Base-by-base conservation (phyloP, 345 rosid species). In the Draba incana region DNA sequence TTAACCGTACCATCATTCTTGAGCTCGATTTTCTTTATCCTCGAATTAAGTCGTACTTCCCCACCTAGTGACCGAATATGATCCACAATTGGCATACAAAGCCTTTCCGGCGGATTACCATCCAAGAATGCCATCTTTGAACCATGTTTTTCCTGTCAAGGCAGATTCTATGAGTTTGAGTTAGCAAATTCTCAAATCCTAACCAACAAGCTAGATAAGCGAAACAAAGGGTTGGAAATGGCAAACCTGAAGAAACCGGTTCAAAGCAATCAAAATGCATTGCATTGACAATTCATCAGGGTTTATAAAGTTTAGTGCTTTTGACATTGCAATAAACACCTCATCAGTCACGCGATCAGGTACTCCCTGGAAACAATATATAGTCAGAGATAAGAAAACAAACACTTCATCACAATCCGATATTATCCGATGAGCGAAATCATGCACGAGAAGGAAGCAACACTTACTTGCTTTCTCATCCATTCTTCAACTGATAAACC, bases 121-220 rank as follows among this genome's bases (percentile, higher is more conserved):
- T 93, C 97, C 77, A 93, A 85, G 75, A 93, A 93, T 50, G 97
- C 98, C 92, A 93, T 90, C 81, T 93, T 93, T 12, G 97, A 93
- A 59, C 98, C 98, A 79, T 93, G 86, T 68, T 93, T 93, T 79
- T 90, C 97, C 97, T 92, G 85, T 82, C 55, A 64, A 60, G 37
- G 7, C 11, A 69, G 31, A 15, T 51, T 39, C 38, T 42, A 57
- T 23, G 6, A 44, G 62, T 75, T 57, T 65, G 57, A 41, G 37
- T 62, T 20, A 65, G 53, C 57, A 46, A 27, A 25, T 46, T 28
- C 69, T 64, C 31, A 63, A 24, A 54, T 25, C 30, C 10, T 30
- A 30, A 42, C 44, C 15, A 51, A 11, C 15, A 59, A 59, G 27
- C n/a, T 66, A 31, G 33, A 20, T 20, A 20, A 20, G 20, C 20